Base-by-base conservation (phyloP, 495 filamentous ascomycete species). In the Xeromyces bisporus region DNA sequence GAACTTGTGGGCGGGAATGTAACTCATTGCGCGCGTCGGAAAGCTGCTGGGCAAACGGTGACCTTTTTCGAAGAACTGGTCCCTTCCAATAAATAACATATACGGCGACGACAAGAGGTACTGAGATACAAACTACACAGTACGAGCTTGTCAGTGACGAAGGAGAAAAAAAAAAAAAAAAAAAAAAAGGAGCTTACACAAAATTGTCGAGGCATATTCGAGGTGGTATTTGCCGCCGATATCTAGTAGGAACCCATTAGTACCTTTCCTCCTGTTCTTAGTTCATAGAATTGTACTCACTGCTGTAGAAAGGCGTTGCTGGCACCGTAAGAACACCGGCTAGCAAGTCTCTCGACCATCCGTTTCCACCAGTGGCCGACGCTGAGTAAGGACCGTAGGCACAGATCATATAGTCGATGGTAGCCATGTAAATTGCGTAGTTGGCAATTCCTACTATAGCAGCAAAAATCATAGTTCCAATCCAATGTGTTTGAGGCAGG, bases 81-180 rank as follows among this genome's bases (percentile, higher is more conserved):
- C 82, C 82, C 31, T 76, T 69, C 61, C 63, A 80, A 61, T 87
- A 87, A 38, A 86, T 75, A 21, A 75, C 58, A 41, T 82, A 87
- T 14, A 86, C 73, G 5, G 78, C 71, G 15, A 67, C 44, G 7
- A 83, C 76, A n/a, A 87, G 61, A 2, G 79, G 27, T 21, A 75
- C 48, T 0, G 80, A 69, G 37, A 87, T 76, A 41, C 60, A 67
- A 47, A 70, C 59, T 58, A 25, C 5, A 35, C 11, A 14, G 28
- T 3, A 15, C 13, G 9, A 27, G 24, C n/a, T 20, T 15, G 18
- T 18, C 15, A 30, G 31, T 33, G 10, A 16, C 8, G n/a, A 15
- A 2, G 25, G 18, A 16, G 10, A 6, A 3, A 18, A 9, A 7
- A 14, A 2, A 9, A 0, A 17, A 13, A 2, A 18, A 36, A 24